A percentile compares a stretch with the other conserved stretches of the same genome.
These are phyloP conservation scores for Odontarrhena argentea DNA, from an alignment of 345 rosid species.

Conservation along the genomic window DNA sequence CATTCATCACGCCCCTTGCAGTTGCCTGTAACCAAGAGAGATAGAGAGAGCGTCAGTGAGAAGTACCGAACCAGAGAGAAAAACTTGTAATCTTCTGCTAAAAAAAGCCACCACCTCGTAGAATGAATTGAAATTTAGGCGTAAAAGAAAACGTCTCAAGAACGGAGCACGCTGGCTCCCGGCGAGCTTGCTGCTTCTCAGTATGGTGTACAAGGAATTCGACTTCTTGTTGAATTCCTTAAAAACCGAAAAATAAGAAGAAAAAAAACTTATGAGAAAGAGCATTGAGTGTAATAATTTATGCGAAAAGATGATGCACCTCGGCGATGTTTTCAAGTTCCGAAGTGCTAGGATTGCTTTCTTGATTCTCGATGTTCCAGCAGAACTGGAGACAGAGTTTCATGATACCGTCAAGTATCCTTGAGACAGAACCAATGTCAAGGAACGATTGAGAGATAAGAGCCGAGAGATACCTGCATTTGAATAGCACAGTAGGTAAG, in stretches of 20 bases:
- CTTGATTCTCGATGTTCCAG: conserved; percentile 96
- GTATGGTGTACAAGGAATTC: conserved; percentile 81
- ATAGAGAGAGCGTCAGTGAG: conserved; percentile 9
- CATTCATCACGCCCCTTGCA: conserved; percentile 79
- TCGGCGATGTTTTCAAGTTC: conserved; percentile 85
- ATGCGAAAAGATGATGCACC: conserved; percentile 46
- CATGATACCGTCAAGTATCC: conserved; percentile 95
- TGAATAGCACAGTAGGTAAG: background rate
- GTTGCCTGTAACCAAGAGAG: conserved; percentile 60
- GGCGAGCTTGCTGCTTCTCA: conserved; percentile 90
- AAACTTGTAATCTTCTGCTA: background rate
- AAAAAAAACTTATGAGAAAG: conserved; percentile 2
- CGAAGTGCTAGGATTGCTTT: conserved; percentile 65
- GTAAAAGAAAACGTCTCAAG: conserved; percentile 91
- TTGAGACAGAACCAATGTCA: conserved; percentile 93
- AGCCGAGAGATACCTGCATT: conserved; percentile 89
- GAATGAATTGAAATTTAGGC: conserved; percentile 83
- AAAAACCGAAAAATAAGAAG: conserved; percentile 13
- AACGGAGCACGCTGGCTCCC: conserved; percentile 98
- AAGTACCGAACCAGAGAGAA: background rate
- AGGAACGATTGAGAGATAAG: conserved; percentile 94
- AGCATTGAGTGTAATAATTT: conserved; percentile 1
- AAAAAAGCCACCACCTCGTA: conserved; percentile 61
- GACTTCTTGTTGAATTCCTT: conserved; percentile 97
- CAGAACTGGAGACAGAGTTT: conserved; percentile 94